Percentiles rank a stretch among this genome's conserved stretches.
Conservation (phyloP, 306 rosid species). For the Pterocarpus santalinus region DNA sequence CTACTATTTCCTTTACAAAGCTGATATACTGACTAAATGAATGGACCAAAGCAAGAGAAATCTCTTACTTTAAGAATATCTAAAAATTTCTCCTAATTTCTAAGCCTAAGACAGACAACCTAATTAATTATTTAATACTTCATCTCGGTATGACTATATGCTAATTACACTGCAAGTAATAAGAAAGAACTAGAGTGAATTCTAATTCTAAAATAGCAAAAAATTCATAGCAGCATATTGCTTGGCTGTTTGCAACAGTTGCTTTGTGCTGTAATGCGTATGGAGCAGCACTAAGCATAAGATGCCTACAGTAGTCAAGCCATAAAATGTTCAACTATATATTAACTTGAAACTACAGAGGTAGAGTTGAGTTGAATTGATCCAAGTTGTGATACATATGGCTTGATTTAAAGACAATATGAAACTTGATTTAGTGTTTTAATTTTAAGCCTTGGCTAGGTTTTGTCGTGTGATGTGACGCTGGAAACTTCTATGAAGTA, state of each 20-base stretch:
- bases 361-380: not conserved
- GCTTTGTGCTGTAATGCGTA: not conserved
- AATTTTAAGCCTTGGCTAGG: not conserved
- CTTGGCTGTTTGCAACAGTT: not conserved
- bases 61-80: too few relatives aligned
- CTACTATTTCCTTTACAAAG: too few relatives aligned
- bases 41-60: too few relatives aligned
- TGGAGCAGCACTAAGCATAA: not conserved
- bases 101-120: not conserved
- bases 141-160: not conserved
- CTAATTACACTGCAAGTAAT: not conserved
- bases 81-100: not conserved
- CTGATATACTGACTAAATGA: too few relatives aligned
- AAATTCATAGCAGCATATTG: not conserved
- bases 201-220: not conserved
- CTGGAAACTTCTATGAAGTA: slow-evolving; percentile 8
- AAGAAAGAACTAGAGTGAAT: not conserved
- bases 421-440: not conserved
- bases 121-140: not conserved
- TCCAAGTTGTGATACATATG: not conserved
- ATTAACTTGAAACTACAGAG: not conserved
- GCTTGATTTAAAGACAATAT: not conserved
- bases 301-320: not conserved
- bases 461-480: not conserved
- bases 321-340: not conserved